Evolutionary conservation across 495 filamentous ascomycete species (phyloP).

Genomic region (Lentithecium fluviatile): DNA sequence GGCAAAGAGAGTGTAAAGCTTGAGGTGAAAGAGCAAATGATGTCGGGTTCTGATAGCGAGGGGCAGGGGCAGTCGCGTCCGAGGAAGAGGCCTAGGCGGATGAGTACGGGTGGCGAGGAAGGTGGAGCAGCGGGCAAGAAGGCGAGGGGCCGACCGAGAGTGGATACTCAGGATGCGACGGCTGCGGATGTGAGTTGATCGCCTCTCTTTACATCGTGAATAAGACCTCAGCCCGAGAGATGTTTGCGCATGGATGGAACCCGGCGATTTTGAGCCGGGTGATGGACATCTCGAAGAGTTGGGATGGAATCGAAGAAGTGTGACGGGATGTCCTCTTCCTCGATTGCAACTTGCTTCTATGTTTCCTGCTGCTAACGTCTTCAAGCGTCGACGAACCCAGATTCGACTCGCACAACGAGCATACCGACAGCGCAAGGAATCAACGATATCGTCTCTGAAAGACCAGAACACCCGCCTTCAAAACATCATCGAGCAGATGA

Average conservation of each 20-base stretch:
- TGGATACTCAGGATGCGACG: slow-evolving; percentile 68
- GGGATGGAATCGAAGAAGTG: no score
- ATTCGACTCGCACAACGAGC: slow-evolving; percentile 82
- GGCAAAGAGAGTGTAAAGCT: neutral
- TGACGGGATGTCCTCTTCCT: no score
- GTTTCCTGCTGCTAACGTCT: no score
- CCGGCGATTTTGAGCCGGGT: no score
- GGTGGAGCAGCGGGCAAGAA: slow-evolving; percentile 34
- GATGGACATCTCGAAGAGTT: no score
- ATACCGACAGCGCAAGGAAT: slow-evolving; percentile 81
- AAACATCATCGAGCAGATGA: slow-evolving; percentile 69
- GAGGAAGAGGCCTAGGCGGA: slow-evolving; percentile 30
- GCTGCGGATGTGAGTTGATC: slow-evolving; percentile 43
- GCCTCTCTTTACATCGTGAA: slow-evolving; percentile 2
- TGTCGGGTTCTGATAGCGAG: slow-evolving; percentile 34
- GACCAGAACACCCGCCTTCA: slow-evolving; percentile 64
- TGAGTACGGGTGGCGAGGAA: slow-evolving; percentile 19
- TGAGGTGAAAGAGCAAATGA: neutral
- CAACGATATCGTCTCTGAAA: slow-evolving; percentile 71
- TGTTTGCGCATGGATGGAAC: no score
- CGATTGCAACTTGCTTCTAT: no score
- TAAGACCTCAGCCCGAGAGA: no score
- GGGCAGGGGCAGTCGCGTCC: slow-evolving; percentile 13
- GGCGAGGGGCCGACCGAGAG: slow-evolving; percentile 62
- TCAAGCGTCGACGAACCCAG: slow-evolving; percentile 80